Evolutionary conservation across 73 alveolate genomes (phyloP), one percentile per base, ranked within the genome.

Genomic region (Blepharisma stoltei): DNA sequence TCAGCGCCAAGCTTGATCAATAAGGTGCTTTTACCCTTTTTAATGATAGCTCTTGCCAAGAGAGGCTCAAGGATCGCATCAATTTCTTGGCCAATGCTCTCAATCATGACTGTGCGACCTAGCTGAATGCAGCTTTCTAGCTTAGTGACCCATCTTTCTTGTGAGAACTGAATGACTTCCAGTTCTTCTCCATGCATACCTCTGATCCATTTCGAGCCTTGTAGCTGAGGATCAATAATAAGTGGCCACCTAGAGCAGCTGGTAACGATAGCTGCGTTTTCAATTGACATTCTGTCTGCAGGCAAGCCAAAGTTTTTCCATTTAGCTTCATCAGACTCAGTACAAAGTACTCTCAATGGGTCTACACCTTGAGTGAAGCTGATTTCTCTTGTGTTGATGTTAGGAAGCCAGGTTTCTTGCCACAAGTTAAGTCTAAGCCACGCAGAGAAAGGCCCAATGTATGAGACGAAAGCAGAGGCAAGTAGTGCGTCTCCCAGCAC

Each of bases 271-370:
- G 98, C 86, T 5, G 99, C 99, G 79, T 97, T 97, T 90, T 97
- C 99, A 54, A 97, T 93, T 32, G 98, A 91, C 91, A 97, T 92
- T 68, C 98, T 90, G 90, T 97, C 99, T 6, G 99, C 95, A 45
- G 99, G 99, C 70, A 97, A 86, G n/a, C 99, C 99, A 84, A 96
- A 99, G 69, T 97, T 96, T 88, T 96, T 97, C 99, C 99, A 96
- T 78, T 85, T 83, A 50, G 99, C 99, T 48, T 90, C 92, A 69
- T 90, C 97, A 49, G 99, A 97, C 54, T 97, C 99, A 21, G 97
- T 92, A 52, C 99, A 92, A 41, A 97, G 90, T 8, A 97, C 98
- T 70, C 89, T 94, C 37, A 96, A 88, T 6, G 99, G 98, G 55
- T 97, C 99, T 5, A 97, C 94, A 54, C 97, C 98, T 70, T 92